phyloP scores from a whole-genome alignment of 257 asterid species.

The Sherardia arvensis region DNA sequence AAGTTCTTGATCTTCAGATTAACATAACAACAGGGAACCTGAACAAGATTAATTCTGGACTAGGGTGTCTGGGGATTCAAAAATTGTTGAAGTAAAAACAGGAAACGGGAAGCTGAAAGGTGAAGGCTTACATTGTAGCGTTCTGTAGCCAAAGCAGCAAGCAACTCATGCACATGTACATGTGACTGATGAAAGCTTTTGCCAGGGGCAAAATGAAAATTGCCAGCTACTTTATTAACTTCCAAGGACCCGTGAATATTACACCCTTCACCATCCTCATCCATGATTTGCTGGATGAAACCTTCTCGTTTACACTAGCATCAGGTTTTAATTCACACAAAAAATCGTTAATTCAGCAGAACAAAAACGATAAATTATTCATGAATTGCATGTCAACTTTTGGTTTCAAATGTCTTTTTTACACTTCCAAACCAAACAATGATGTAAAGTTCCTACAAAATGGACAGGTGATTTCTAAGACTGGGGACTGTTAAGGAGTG shows the following conservation, averaged over 20 bases:
- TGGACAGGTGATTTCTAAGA: not conserved
- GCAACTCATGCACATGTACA: constrained; percentile 50
- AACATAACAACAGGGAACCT: not conserved
- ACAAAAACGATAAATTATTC: not conserved
- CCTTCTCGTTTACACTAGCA: constrained; percentile 89
- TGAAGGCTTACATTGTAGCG: constrained; percentile 56
- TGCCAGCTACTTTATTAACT: constrained; percentile 97
- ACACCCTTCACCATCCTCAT: constrained; percentile 98
- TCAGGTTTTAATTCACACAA: constrained; percentile 16
- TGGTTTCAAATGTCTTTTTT: not conserved
- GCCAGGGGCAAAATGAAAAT: constrained; percentile 81
- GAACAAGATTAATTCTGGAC: not conserved
- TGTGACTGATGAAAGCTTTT: constrained; percentile 70
- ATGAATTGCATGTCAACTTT: not conserved
- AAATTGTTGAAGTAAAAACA: not conserved
- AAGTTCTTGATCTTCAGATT: not conserved
- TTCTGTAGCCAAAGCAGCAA: constrained; percentile 49
- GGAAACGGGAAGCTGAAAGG: not conserved
- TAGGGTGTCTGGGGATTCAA: not conserved
- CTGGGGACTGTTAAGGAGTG: not conserved
- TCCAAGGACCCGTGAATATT: constrained; percentile 91
- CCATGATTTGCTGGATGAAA: constrained; percentile 72
- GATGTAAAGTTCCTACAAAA: not conserved
- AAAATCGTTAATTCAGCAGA: not conserved
- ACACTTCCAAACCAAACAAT: not conserved